Evolutionary conservation across 352 stramenopile genomes (phyloP).

Genomic region (Phytophthora nicotianae): DNA sequence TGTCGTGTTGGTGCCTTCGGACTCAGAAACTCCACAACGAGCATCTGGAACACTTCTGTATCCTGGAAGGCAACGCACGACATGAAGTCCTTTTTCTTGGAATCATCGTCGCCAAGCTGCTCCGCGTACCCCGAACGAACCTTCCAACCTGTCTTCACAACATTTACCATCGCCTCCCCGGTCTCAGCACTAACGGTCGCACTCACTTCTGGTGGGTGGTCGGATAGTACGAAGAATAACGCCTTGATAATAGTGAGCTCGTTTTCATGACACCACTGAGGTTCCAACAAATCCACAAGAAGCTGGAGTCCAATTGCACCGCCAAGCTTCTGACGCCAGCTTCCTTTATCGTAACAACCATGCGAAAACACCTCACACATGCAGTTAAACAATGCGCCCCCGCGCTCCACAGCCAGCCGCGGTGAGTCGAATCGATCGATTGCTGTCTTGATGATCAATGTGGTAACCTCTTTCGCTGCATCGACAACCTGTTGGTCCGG

Average conservation of each 20-base stretch:
- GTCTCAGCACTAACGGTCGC: constrained; percentile 77
- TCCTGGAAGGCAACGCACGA: constrained; percentile 83
- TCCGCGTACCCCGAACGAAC: constrained; percentile 48
- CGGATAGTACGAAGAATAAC: constrained; percentile 88
- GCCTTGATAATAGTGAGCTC: constrained; percentile 84
- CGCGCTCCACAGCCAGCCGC: constrained; percentile 51
- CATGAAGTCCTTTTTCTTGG: constrained; percentile 65
- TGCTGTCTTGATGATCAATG: constrained; percentile 59
- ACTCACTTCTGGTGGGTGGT: constrained; percentile 86
- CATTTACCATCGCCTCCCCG: constrained; percentile 59
- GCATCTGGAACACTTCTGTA: constrained; percentile 86
- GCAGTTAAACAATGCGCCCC: constrained; percentile 73
- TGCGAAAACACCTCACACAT: constrained; percentile 86
- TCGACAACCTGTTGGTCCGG: constrained; percentile 64
- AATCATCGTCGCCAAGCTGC: constrained; percentile 35
- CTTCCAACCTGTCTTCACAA: constrained; percentile 63
- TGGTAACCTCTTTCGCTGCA: constrained; percentile 50
- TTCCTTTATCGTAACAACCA: constrained; percentile 86
- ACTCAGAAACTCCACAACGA: constrained; percentile 89
- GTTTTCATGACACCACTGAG: constrained; percentile 88
- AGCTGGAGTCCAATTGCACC: constrained; percentile 71
- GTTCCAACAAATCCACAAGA: constrained; percentile 66
- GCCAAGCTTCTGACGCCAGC: constrained; percentile 84
- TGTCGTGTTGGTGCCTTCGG: constrained; percentile 66
- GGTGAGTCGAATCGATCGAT: constrained; percentile 43